A percentile compares a stretch with the other conserved stretches of the same genome.
These are phyloP conservation scores for Colletotrichum eremochloae DNA, from an alignment of 2,329 filamentous ascomycete species.

Conservation along the genomic window DNA sequence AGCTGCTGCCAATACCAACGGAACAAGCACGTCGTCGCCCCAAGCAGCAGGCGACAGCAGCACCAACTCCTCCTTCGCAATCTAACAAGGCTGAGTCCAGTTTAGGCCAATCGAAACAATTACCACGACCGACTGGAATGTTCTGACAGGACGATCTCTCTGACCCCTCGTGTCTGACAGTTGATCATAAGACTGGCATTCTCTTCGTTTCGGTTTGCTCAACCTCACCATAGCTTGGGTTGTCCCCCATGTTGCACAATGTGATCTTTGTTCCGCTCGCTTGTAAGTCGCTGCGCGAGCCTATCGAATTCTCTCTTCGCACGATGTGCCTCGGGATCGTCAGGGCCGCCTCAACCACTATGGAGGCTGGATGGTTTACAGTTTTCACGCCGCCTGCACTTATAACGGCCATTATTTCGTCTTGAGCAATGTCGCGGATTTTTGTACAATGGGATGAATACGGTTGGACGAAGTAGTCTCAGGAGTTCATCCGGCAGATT, in stretches of 20 bases:
- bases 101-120: too few species aligned
- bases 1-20: too few species aligned
- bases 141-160: conserved; percentile 33
- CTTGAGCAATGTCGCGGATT: background rate
- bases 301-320: conserved; percentile 49
- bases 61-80: too few species aligned
- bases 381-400: background rate
- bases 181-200: conserved; percentile 44
- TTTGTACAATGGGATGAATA: conserved; percentile 14
- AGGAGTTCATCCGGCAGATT: background rate
- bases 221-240: conserved; percentile 43
- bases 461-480: conserved; percentile 20
- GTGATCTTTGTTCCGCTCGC: conserved; percentile 47
- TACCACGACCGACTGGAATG: conserved; percentile 21
- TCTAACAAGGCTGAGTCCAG: too few species aligned
- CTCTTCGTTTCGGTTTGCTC: conserved; percentile 43
- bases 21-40: too few species aligned
- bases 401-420: background rate
- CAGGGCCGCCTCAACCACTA: background rate
- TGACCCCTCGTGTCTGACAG: conserved; percentile 44
- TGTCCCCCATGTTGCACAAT: conserved; percentile 48
- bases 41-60: too few species aligned
- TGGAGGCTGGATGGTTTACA: background rate
- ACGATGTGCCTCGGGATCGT: conserved; percentile 11
- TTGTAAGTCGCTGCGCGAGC: conserved; percentile 46